These are phyloP conservation scores for Podospora tetraspora DNA, from an alignment of 495 filamentous ascomycete species.

Conservation along the genomic window DNA sequence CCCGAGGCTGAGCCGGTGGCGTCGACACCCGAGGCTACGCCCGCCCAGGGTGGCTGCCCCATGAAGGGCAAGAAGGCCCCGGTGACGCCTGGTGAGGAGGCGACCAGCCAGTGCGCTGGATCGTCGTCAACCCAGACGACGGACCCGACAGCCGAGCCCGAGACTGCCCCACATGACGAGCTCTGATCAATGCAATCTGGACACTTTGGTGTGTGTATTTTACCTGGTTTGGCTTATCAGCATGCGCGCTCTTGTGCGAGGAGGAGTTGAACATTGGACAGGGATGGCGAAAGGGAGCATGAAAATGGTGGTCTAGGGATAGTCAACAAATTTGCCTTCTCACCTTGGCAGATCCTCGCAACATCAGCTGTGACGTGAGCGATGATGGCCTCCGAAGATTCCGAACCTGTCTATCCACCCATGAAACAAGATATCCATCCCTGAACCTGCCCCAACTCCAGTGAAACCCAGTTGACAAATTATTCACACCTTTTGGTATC, in stretches of 20 bases:
- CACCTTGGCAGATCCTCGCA: slow-evolving; percentile 12
- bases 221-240: slow-evolving; percentile 6
- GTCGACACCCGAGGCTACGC: slow-evolving; percentile 35
- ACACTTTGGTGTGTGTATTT: background rate
- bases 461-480: background rate
- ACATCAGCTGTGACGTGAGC: background rate
- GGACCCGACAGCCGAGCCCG: slow-evolving; percentile 29
- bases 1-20: slow-evolving; percentile 34
- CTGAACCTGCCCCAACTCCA: background rate
- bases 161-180: slow-evolving; percentile 40
- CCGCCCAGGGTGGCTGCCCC: slow-evolving; percentile 15
- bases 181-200: slow-evolving; percentile 26
- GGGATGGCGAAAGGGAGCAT: slow-evolving; percentile 1
- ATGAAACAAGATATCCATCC: background rate
- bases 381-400: background rate
- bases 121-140: slow-evolving; percentile 24
- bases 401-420: background rate
- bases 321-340: slow-evolving; percentile 9
- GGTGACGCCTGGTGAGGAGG: slow-evolving; percentile 31
- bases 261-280: background rate
- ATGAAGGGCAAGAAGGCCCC: slow-evolving; percentile 23
- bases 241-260: background rate
- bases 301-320: slow-evolving; percentile 2
- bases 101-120: slow-evolving; percentile 23
- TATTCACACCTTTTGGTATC: background rate